Evolutionary conservation across 805 yeast species (phyloP).

Genomic region (Saccharomycopsis vini): DNA sequence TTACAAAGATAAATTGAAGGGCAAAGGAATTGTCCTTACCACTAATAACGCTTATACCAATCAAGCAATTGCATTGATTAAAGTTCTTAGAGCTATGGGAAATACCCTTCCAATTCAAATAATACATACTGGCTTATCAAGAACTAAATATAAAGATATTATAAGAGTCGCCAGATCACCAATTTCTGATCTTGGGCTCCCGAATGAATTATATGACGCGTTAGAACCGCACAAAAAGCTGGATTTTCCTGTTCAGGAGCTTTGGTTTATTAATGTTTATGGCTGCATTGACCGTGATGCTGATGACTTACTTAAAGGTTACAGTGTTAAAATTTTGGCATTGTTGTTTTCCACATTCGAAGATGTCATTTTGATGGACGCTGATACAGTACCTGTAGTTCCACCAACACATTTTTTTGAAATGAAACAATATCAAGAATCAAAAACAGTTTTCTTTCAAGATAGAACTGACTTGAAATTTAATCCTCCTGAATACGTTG

Average conservation of each 20-base stretch:
- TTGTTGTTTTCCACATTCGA: slow-evolving; percentile 40
- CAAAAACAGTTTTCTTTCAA: slow-evolving; percentile 36
- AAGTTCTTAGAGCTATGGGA: slow-evolving; percentile 30
- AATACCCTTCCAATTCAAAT: slow-evolving; percentile 33
- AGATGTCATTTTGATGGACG: slow-evolving; percentile 40
- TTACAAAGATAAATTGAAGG: slow-evolving; percentile 20
- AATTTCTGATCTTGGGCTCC: not conserved
- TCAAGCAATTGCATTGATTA: slow-evolving; percentile 28
- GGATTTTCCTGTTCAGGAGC: slow-evolving; percentile 23
- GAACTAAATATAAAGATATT: not conserved
- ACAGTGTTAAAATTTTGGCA: slow-evolving; percentile 36
- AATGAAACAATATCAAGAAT: slow-evolving; percentile 27
- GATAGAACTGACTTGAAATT: slow-evolving; percentile 42
- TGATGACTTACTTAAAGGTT: slow-evolving; percentile 24
- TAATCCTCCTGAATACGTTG: slow-evolving; percentile 34
- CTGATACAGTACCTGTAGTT: slow-evolving; percentile 40
- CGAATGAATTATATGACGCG: not conserved
- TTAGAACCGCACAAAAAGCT: not conserved
- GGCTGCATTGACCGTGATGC: slow-evolving; percentile 11
- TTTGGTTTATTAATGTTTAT: slow-evolving; percentile 26
- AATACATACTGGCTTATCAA: slow-evolving; percentile 26
- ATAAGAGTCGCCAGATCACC: slow-evolving; percentile 8
- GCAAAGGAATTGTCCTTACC: slow-evolving; percentile 33
- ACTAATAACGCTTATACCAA: slow-evolving; percentile 25
- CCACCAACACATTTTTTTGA: slow-evolving; percentile 31